phyloP scores from a whole-genome alignment of 1,284 basidiomycete species.

The Cystobasidium slooffiae region DNA sequence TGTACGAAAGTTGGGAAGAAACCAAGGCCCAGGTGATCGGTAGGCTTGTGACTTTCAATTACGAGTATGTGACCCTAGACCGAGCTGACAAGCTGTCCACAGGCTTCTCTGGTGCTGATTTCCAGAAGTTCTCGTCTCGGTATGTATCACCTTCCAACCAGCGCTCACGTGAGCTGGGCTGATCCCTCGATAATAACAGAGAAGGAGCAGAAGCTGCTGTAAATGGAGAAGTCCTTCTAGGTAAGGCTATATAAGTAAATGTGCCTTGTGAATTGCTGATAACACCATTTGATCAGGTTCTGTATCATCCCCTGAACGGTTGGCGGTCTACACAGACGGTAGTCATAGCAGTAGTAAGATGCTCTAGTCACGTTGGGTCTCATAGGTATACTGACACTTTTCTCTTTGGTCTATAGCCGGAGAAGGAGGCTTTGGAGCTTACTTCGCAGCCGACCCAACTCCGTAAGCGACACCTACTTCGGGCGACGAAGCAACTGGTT shows the following conservation, averaged over 20 bases:
- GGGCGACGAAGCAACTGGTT: background rate
- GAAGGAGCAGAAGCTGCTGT: slow-evolving; percentile 8
- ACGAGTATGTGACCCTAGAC: background rate
- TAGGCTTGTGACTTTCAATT: background rate
- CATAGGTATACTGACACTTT: background rate
- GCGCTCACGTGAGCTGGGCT: background rate
- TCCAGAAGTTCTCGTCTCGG: slow-evolving; percentile 20
- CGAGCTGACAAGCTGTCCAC: background rate
- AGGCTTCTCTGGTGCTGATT: slow-evolving; percentile 12
- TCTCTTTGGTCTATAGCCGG: slow-evolving; percentile 4
- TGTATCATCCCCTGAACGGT: slow-evolving; percentile 9
- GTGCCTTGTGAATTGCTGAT: too few relatives aligned
- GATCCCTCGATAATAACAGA: background rate
- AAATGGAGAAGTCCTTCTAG: background rate
- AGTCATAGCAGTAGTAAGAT: background rate
- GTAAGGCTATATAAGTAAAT: background rate
- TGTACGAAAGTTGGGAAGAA: slow-evolving; percentile 27
- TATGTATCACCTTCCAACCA: background rate
- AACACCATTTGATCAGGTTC: background rate
- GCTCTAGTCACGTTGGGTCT: background rate
- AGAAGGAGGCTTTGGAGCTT: slow-evolving; percentile 17
- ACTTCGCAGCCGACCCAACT: slow-evolving; percentile 16
- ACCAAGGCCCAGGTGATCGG: slow-evolving; percentile 18
- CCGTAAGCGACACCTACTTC: background rate
- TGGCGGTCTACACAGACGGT: slow-evolving; percentile 25